Evolutionary conservation across 2,329 filamentous ascomycete species (phyloP), one percentile per base, ranked within the genome.

Genomic region (Endothia cerciana): DNA sequence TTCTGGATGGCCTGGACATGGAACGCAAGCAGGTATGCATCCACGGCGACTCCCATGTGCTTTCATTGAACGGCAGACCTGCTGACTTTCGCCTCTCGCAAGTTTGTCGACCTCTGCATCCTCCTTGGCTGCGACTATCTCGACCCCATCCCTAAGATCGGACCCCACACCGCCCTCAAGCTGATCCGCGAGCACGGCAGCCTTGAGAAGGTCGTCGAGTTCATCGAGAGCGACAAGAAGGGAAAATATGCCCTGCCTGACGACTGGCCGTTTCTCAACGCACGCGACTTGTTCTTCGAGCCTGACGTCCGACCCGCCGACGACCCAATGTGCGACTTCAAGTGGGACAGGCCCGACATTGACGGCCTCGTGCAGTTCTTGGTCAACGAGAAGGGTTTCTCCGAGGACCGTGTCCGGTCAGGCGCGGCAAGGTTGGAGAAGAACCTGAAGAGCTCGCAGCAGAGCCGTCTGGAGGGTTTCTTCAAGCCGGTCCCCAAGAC

Each of bases 41-140:
- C 13, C 30, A 8, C 3, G 10, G 53, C 17, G 33, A 15, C 28
- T 58, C 6, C n/a, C 7, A 8, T 13, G 11, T 47, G 19, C 1
- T 40, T 19, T 8, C 3, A 30, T 11, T 13, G 36, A 45, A 43
- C 33, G 22, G 2, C 19, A 38, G 40, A 41, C 19, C 17, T 57
- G 60, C 53, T 47, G 1, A 58, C 60, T 62, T 69, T 41, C 30
- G 1, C 51, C 60, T 60, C 69, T 28, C 11, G 2, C 74, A 97
- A n/a, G 90, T 99, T 99, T 77, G 93, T 99, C 73, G 95, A 99
- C 77, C 88, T 99, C 60, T 99, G 95, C 75, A 99, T 99, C 73
- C 87, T 99, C 13, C 91, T 99, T 56, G 95, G 95, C 72, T 99
- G 95, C 79, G 95, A 99, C 77, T 99, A 99, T 75, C 88, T 98